phyloP scores from a whole-genome alignment of 108 stramenopile genomes.

The Aureococcus anophagefferens region DNA sequence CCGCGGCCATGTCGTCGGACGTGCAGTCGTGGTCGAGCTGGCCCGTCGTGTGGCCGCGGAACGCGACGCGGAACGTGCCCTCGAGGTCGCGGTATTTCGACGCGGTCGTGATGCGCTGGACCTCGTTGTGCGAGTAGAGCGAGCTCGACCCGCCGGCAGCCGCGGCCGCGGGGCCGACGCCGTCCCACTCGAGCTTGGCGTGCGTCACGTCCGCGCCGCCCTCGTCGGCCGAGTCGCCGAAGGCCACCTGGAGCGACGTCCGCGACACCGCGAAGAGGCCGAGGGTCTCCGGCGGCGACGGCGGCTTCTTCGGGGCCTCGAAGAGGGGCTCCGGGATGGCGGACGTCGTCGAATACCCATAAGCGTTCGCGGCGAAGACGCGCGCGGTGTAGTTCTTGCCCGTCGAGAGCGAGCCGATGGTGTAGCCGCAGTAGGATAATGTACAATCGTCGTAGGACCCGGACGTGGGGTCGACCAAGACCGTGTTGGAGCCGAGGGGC shows the following conservation, averaged over 20 bases:
- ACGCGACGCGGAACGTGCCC: slow-evolving; percentile 48
- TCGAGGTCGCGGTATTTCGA: slow-evolving; percentile 28
- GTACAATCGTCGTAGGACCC: slow-evolving; percentile 14
- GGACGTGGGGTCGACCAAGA: slow-evolving; percentile 24
- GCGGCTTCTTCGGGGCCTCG: slow-evolving; percentile 35
- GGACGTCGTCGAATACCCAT: slow-evolving; percentile 22
- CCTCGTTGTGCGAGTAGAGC: slow-evolving; percentile 11
- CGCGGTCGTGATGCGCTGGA: slow-evolving; percentile 28
- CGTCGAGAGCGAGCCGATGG: slow-evolving; percentile 35
- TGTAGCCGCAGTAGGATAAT: slow-evolving; percentile 31
- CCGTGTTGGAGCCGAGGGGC: slow-evolving; percentile 47
- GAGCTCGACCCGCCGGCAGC: neutral
- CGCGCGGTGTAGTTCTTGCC: slow-evolving; percentile 40
- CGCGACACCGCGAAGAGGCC: slow-evolving; percentile 17
- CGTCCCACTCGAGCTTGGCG: slow-evolving; percentile 57
- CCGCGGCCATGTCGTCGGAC: slow-evolving; percentile 27
- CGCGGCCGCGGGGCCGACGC: neutral
- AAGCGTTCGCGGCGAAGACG: slow-evolving; percentile 29
- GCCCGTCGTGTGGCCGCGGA: slow-evolving; percentile 37
- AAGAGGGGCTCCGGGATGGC: slow-evolving; percentile 1
- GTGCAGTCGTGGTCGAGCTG: slow-evolving; percentile 34
- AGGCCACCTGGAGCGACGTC: slow-evolving; percentile 34
- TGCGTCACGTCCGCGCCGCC: slow-evolving; percentile 43
- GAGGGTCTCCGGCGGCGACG: slow-evolving; percentile 35
- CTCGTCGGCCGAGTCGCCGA: slow-evolving; percentile 25